Base-by-base conservation (phyloP, 208 protist genomes). In the Leishmania tropica region DNA sequence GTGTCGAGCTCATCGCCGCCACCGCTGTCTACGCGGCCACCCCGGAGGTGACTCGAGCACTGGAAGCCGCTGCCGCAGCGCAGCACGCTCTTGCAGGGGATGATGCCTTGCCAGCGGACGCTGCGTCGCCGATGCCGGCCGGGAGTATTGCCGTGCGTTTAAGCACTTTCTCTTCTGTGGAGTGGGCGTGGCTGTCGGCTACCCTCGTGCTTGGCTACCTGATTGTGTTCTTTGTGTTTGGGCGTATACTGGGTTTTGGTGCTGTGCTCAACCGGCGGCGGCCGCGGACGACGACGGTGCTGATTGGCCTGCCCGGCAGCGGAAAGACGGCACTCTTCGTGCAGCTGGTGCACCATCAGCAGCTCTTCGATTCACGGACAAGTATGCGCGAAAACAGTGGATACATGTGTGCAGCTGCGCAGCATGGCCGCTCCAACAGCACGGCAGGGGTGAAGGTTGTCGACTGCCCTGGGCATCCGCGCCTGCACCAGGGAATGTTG, bases 311-410 rank as follows among this genome's bases (percentile, higher is more conserved):
- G 4, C 86, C 87, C 31, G 81, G 80, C 51, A 93, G 90, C 45
- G 95, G 95, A 31, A 98, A 98, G 86, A 98, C 93, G 37, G 81
- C 91, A 21, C 81, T 98, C 35, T 95, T 96, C 83, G 81, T 85
- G 35, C 91, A 94, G 76, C 81, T 98, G 0, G 83, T 89, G 35
- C 80, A 80, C 21, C 73, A 62, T 47, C 74, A 82, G 28, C 62
- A 53, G 37, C 60, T 83, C 5, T 48, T 70, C 3, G 79, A 85
- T 17, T 90, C 88, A 17, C 89, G 86, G 21, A 96, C 92, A 51
- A 96, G 91, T 78, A 96, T 96, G 89, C 62, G 85, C n/a, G 79
- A 78, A 17, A 98, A 95, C 83, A 76, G 45, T 8, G 92, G 80
- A 13, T 72, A 58, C 35, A 31, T 87, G 74, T 35, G 48, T 2